Evolutionary conservation across 441 rosid species (phyloP).

Genomic region (Manihot esculenta): DNA sequence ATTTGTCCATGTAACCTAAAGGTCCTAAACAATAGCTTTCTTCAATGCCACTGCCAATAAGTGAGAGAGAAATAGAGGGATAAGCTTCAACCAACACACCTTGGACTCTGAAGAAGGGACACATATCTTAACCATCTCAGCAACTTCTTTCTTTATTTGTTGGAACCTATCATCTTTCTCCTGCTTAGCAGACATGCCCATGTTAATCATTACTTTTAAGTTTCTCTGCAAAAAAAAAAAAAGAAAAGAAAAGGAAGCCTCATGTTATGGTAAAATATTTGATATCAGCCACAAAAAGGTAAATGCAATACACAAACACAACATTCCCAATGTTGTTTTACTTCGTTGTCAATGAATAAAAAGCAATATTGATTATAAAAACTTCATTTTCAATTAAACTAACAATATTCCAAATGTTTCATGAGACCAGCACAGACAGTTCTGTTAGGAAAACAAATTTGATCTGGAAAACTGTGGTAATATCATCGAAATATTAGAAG

Average conservation of each 20-base stretch:
- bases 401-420: conserved; percentile 2
- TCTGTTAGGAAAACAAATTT: not conserved
- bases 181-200: conserved; percentile 66
- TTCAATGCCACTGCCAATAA: not conserved
- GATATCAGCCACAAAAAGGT: not conserved
- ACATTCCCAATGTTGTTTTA: too few relatives aligned
- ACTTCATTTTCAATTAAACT: not conserved
- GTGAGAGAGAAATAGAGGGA: not conserved
- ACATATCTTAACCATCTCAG: conserved; percentile 66
- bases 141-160: conserved; percentile 80
- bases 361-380: not conserved
- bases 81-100: conserved; percentile 40
- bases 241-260: too few relatives aligned
- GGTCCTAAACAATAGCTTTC: not conserved
- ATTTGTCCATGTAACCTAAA: conserved; percentile 1
- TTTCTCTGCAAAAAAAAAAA: conserved; percentile 71
- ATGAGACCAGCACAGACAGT: not conserved
- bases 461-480: not conserved
- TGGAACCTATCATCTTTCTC: conserved; percentile 87
- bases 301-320: not conserved
- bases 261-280: not conserved
- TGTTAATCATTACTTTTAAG: conserved; percentile 77
- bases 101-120: conserved; percentile 55
- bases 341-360: not conserved
- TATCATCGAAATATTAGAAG: not conserved